Percentiles rank a stretch among this genome's conserved stretches.
phyloP scores from a whole-genome alignment of 2,329 filamentous ascomycete genomes.

The Moelleriella libera region DNA sequence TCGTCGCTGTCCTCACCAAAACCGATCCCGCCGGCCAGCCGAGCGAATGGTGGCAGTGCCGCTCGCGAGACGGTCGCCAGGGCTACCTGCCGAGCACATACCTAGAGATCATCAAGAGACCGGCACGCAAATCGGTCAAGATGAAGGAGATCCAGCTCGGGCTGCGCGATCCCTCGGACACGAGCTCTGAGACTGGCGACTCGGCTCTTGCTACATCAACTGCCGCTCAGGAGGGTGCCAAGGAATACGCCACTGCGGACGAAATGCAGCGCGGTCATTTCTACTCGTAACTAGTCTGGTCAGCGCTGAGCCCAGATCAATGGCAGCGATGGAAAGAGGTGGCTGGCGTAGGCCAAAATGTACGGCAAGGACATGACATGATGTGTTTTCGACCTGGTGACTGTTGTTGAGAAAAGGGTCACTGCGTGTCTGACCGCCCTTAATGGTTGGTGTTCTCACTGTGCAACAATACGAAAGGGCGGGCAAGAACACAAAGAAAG shows the following conservation, averaged over 20 bases:
- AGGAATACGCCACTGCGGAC: slow-evolving; percentile 37
- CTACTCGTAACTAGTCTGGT: slow-evolving; percentile 27
- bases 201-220: slow-evolving; percentile 9
- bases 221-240: slow-evolving; percentile 27
- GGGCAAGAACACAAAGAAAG: too few relatives aligned
- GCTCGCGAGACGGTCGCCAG: slow-evolving; percentile 75
- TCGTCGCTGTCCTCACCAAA: slow-evolving; percentile 88
- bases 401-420: too few relatives aligned
- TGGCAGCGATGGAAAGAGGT: neutral
- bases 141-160: slow-evolving; percentile 38
- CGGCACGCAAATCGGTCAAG: slow-evolving; percentile 20
- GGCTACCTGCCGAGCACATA: slow-evolving; percentile 90
- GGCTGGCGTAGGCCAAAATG: too few relatives aligned
- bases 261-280: slow-evolving; percentile 46
- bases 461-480: too few relatives aligned
- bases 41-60: slow-evolving; percentile 95
- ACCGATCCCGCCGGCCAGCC: slow-evolving; percentile 82
- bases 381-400: neutral
- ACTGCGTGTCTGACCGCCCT: too few relatives aligned
- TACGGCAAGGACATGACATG: too few relatives aligned
- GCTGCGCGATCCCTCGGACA: slow-evolving; percentile 29
- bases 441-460: too few relatives aligned
- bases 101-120: slow-evolving; percentile 56
- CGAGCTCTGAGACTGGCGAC: slow-evolving; percentile 38
- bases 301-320: neutral